Evolutionary conservation across 768 basidiomycete species (phyloP).

Genomic region (Leucosporidium yakuticum): DNA sequence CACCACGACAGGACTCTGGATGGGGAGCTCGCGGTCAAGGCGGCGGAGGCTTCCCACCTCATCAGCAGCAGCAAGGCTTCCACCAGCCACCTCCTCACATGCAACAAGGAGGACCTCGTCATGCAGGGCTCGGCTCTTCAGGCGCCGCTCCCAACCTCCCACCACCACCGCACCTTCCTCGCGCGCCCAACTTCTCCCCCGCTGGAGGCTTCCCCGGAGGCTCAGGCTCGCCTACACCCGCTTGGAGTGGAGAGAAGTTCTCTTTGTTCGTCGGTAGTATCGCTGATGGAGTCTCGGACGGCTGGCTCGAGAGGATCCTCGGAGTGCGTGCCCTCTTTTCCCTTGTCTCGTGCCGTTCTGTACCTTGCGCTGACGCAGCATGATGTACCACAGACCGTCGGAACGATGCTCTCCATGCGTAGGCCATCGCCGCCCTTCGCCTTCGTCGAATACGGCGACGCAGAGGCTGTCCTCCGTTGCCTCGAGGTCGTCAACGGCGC

Average conservation of each 20-base stretch:
- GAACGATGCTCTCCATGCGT: conserved; percentile 78
- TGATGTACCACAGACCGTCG: conserved; percentile 63
- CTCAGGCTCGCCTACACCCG: background rate
- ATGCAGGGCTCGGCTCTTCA: conserved; percentile 4
- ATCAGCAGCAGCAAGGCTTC: background rate
- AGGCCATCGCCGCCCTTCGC: conserved; percentile 94
- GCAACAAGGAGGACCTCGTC: background rate
- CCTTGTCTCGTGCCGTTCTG: background rate
- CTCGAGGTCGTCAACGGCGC: conserved; percentile 59
- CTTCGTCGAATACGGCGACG: conserved; percentile 92
- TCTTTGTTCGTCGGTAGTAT: conserved; percentile 37
- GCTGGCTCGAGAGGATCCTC: conserved; percentile 36
- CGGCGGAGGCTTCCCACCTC: too few relatives aligned
- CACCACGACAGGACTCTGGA: too few relatives aligned
- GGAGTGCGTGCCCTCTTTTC: conserved; percentile 22
- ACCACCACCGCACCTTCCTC: conserved; percentile 1
- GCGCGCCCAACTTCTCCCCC: background rate
- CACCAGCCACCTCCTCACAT: background rate
- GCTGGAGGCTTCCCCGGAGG: background rate
- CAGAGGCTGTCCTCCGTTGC: conserved; percentile 79
- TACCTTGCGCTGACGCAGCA: background rate
- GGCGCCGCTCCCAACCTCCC: conserved; percentile 3
- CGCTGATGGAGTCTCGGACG: conserved; percentile 34
- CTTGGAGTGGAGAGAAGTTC: conserved; percentile 29
- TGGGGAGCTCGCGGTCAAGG: too few relatives aligned